Evolutionary conservation across 176 grass and related monocot species (phyloP).

Genomic region (Pontederia paniculata): DNA sequence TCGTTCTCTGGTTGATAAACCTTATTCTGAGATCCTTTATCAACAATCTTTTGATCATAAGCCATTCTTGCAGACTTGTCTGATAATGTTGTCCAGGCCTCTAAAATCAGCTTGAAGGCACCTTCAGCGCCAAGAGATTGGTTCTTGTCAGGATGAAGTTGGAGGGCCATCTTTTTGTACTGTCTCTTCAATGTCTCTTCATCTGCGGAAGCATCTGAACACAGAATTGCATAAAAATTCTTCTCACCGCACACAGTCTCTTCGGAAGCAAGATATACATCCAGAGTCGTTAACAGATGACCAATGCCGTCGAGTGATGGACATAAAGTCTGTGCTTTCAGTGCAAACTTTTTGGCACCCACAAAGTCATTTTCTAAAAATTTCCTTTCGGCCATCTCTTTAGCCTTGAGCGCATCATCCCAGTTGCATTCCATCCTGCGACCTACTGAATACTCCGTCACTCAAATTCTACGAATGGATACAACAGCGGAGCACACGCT

Average conservation of each 20-base stretch:
- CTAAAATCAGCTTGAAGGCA: conserved; percentile 45
- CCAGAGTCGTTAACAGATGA: conserved; percentile 53
- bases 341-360: conserved; percentile 43
- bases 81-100: conserved; percentile 61
- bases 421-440: conserved; percentile 57
- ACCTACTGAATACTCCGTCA: too few species aligned
- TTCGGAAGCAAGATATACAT: conserved; percentile 40
- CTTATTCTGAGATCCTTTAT: too few species aligned
- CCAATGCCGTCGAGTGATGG: conserved; percentile 40
- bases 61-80: conserved; percentile 32
- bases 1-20: too few species aligned
- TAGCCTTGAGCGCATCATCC: conserved; percentile 34
- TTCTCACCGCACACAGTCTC: conserved; percentile 29
- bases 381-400: conserved; percentile 49
- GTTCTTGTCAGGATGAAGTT: conserved; percentile 71
- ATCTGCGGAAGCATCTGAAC: conserved; percentile 26
- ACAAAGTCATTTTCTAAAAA: conserved; percentile 38
- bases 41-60: conserved; percentile 34
- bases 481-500: too few species aligned
- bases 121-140: conserved; percentile 37
- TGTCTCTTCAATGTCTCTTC: conserved; percentile 49
- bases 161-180: conserved; percentile 55
- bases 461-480: too few species aligned
- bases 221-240: conserved; percentile 53
- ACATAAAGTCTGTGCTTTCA: conserved; percentile 51